Evolutionary conservation across 2,329 filamentous ascomycete genomes (phyloP).

Genomic region (Mariannaea sp.): DNA sequence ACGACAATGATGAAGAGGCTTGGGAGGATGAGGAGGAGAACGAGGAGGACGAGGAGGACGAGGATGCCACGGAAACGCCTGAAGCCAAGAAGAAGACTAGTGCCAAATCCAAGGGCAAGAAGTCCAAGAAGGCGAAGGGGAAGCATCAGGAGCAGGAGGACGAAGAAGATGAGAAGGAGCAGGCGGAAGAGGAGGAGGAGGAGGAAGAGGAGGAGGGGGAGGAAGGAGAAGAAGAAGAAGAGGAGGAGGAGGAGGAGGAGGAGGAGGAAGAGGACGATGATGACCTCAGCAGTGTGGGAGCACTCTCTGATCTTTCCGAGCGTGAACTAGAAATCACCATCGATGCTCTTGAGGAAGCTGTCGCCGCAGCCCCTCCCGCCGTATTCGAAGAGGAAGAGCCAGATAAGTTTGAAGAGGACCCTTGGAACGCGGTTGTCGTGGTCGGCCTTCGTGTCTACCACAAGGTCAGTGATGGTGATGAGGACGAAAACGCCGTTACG

Average conservation of each 20-base stretch:
- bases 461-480: conserved; percentile 45
- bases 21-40: background rate
- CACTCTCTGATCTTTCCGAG: conserved; percentile 48
- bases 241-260: conserved; percentile 1
- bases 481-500: conserved; percentile 43
- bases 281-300: conserved; percentile 38
- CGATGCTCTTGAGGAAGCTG: conserved; percentile 21
- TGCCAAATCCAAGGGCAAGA: no score
- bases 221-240: background rate
- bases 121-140: conserved; percentile 1
- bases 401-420: conserved; percentile 60
- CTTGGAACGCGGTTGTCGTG: conserved; percentile 68
- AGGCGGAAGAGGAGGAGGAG: background rate
- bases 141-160: background rate
- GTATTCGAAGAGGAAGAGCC: conserved; percentile 46
- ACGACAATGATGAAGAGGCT: conserved; percentile 5
- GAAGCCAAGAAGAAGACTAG: background rate
- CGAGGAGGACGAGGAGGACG: background rate
- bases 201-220: conserved; percentile 6
- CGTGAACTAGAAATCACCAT: conserved; percentile 45
- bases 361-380: conserved; percentile 4
- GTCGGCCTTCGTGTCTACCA: conserved; percentile 66
- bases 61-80: background rate
- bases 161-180: background rate
- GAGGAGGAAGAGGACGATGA: conserved; percentile 31